Conservation (phyloP, 805 yeast genomes). For the Nakazawaea anatomiae region DNA sequence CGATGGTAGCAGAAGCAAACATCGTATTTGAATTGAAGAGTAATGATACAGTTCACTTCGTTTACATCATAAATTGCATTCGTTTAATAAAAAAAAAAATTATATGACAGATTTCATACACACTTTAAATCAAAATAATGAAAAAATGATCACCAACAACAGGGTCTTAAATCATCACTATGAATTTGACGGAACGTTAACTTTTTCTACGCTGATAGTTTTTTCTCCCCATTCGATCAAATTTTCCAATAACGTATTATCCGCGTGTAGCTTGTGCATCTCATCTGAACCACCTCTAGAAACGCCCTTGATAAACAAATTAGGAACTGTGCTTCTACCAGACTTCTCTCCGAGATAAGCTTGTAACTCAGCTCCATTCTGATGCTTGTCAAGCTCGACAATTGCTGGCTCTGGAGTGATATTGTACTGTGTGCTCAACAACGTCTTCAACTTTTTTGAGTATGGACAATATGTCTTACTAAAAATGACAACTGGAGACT, state of each 20-base stretch:
- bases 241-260: conserved; percentile 43
- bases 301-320: conserved; percentile 65
- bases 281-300: conserved; percentile 92
- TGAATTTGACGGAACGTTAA: conserved; percentile 53
- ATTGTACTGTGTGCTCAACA: conserved; percentile 56
- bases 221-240: conserved; percentile 63
- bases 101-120: no score
- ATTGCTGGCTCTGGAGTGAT: conserved; percentile 67
- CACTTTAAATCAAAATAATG: no score
- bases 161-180: neutral
- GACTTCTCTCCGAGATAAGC: conserved; percentile 59
- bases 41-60: neutral
- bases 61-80: neutral
- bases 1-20: conserved; percentile 19
- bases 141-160: no score
- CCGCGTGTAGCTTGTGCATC: conserved; percentile 53
- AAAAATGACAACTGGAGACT: conserved; percentile 64
- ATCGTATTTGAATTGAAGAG: neutral
- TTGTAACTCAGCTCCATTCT: conserved; percentile 72
- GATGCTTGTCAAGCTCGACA: conserved; percentile 80
- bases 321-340: conserved; percentile 88
- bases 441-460: conserved; percentile 62
- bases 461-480: conserved; percentile 68
- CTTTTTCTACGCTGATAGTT: conserved; percentile 39
- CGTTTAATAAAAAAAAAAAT: no score